A percentile compares a stretch with the other conserved stretches of the same genome.
Evolutionary conservation across 495 filamentous ascomycete genomes (phyloP).

Genomic region (Daldinia caldariorum): DNA sequence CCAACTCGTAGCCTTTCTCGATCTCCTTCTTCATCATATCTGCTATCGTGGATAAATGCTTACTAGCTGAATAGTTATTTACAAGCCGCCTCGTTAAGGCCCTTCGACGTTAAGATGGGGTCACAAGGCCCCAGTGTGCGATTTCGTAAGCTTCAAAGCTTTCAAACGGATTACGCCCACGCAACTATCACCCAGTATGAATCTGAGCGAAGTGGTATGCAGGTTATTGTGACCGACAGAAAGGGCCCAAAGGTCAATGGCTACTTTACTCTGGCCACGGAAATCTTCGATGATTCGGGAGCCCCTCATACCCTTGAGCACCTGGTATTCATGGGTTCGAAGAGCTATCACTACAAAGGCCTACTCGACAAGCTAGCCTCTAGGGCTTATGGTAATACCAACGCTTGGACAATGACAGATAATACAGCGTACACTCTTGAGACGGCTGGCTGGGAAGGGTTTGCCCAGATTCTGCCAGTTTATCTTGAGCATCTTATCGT

Average conservation of each 20-base stretch:
- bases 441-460: constrained; percentile 95
- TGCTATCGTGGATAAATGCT: constrained; percentile 21
- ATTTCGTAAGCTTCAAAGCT: constrained; percentile 85
- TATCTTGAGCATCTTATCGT: constrained; percentile 95
- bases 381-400: constrained; percentile 90
- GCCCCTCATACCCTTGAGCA: constrained; percentile 97
- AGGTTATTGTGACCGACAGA: constrained; percentile 88
- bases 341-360: constrained; percentile 92
- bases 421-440: constrained; percentile 97
- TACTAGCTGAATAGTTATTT: constrained; percentile 37
- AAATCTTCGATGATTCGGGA: constrained; percentile 96
- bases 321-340: constrained; percentile 97
- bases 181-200: constrained; percentile 83
- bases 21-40: neutral
- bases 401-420: constrained; percentile 95
- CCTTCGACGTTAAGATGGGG: constrained; percentile 48
- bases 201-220: constrained; percentile 89
- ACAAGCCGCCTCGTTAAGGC: constrained; percentile 30
- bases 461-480: constrained; percentile 90
- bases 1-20: neutral
- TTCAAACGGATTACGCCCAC: constrained; percentile 88
- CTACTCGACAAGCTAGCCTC: constrained; percentile 93
- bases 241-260: constrained; percentile 94
- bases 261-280: constrained; percentile 94
- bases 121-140: constrained; percentile 53